phyloP scores from a whole-genome alignment of 1,284 basidiomycete genomes.

The Microbotryomycetes sp. region DNA sequence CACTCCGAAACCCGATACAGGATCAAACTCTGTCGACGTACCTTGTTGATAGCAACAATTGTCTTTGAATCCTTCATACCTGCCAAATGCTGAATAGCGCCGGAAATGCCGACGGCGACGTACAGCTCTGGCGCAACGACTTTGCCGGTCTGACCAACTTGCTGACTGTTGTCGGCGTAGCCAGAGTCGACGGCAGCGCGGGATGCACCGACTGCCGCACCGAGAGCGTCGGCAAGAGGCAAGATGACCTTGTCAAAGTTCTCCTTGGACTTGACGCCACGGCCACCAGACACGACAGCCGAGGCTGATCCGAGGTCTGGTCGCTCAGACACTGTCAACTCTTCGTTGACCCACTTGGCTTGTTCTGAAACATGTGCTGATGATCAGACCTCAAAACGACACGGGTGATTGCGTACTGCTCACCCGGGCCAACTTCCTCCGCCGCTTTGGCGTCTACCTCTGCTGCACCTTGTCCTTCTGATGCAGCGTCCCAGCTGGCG shows the following conservation, averaged over 20 bases:
- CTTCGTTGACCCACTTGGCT: constrained; percentile 71
- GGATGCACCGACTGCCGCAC: constrained; percentile 93
- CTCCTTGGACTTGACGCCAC: constrained; percentile 90
- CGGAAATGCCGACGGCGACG: constrained; percentile 92
- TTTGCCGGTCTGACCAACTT: constrained; percentile 99
- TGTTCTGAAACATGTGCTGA: constrained; percentile 7
- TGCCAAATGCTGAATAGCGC: constrained; percentile 96
- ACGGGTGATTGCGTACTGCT: not conserved
- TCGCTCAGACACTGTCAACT: constrained; percentile 81
- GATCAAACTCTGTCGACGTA: constrained; percentile 34
- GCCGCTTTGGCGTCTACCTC: constrained; percentile 61
- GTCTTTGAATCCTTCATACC: constrained; percentile 99
- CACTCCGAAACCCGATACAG: constrained; percentile 23
- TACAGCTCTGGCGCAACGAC: constrained; percentile 72
- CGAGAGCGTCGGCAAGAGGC: constrained; percentile 85
- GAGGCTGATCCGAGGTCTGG: constrained; percentile 85
- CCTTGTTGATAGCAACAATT: constrained; percentile 98
- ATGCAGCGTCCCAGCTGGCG: constrained; percentile 76
- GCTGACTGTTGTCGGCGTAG: constrained; percentile 94
- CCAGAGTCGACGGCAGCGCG: constrained; percentile 97
- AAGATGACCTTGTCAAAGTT: constrained; percentile 83
- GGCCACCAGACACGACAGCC: constrained; percentile 88
- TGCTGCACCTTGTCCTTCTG: constrained; percentile 48
- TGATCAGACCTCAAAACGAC: constrained; percentile 42
- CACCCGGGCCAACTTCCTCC: constrained; percentile 42